A percentile compares a stretch with the other conserved stretches of the same genome.
These are phyloP conservation scores for Pseudofabraea citricarpa DNA, from an alignment of 2,329 filamentous ascomycete species.

Conservation along the genomic window DNA sequence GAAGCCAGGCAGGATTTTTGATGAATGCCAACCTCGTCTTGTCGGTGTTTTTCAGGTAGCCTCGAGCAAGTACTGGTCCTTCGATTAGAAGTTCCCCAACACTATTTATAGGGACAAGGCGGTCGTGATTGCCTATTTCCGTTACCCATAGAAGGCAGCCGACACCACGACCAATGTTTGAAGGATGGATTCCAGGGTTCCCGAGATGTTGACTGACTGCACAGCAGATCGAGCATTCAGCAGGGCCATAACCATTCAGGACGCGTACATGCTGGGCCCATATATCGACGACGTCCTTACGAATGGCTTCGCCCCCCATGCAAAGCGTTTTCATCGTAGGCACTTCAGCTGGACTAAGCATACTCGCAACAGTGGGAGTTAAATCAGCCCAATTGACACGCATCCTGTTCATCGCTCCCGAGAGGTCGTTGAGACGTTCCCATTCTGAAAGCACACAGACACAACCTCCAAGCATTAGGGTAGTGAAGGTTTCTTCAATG, in stretches of 20 bases:
- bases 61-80: not conserved
- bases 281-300: conserved; percentile 29
- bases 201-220: conserved; percentile 44
- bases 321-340: conserved; percentile 18
- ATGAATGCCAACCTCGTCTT: not conserved
- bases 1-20: not conserved
- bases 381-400: conserved; percentile 12
- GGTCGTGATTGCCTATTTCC: conserved; percentile 1
- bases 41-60: not conserved
- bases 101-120: not conserved
- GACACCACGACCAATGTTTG: conserved; percentile 3
- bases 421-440: conserved; percentile 13
- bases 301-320: conserved; percentile 14
- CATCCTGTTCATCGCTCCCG: conserved; percentile 9
- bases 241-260: conserved; percentile 66
- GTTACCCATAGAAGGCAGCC: conserved; percentile 6
- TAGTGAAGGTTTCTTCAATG: conserved; percentile 15
- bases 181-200: conserved; percentile 29
- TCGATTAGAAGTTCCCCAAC: not conserved
- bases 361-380: conserved; percentile 15
- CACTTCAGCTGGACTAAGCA: conserved; percentile 28
- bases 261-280: conserved; percentile 33
- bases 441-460: conserved; percentile 19
- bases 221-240: conserved; percentile 65
- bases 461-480: conserved; percentile 14